These are phyloP conservation scores for Ophiocytium majus DNA, from an alignment of 352 stramenopile species.

Conservation along the genomic window DNA sequence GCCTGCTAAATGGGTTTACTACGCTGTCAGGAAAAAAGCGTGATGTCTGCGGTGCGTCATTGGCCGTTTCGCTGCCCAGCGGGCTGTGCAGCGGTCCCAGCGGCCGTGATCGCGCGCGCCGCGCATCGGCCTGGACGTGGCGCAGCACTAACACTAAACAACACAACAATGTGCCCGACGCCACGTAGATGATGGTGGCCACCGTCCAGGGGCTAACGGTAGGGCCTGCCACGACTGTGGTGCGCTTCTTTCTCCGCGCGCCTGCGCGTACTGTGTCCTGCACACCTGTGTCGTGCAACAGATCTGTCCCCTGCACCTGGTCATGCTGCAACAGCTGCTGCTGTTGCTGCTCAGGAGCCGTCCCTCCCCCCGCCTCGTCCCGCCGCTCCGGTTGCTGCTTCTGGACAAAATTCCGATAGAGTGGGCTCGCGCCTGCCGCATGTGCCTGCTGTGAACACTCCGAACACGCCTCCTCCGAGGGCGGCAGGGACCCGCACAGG, in stretches of 20 bases:
- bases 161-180: neutral
- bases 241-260: neutral
- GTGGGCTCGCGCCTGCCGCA: neutral
- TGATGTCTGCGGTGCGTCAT: too few relatives aligned
- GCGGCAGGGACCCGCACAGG: neutral
- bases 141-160: neutral
- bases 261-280: neutral
- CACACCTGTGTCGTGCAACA: neutral
- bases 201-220: neutral
- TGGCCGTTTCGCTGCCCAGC: too few relatives aligned
- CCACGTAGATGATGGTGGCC: neutral
- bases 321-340: neutral
- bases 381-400: neutral
- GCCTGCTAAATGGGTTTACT: slow-evolving; percentile 12
- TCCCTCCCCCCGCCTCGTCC: neutral
- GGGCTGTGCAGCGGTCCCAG: neutral
- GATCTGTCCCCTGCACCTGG: neutral
- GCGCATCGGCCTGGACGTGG: neutral
- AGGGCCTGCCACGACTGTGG: neutral
- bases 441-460: neutral
- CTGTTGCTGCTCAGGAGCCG: neutral
- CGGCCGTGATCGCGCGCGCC: neutral
- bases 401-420: neutral
- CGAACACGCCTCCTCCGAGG: neutral
- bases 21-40: neutral